Evolutionary conservation across 106 monocot genomes (phyloP).

Genomic region (Acorus calamus): DNA sequence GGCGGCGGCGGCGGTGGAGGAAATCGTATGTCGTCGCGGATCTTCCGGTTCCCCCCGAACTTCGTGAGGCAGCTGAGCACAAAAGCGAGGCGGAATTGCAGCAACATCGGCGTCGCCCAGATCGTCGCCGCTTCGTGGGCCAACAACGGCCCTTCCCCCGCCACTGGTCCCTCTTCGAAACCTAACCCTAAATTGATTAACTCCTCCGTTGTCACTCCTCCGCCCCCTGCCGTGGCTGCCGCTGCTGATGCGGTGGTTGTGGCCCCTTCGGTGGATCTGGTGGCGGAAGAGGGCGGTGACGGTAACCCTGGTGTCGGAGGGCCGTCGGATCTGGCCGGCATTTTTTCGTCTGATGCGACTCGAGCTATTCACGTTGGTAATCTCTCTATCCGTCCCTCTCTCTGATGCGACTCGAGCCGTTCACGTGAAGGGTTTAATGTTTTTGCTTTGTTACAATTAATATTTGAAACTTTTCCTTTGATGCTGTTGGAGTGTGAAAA

Average conservation of each 20-base stretch:
- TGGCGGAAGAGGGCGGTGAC: conserved; percentile 9
- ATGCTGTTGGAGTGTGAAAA: no score
- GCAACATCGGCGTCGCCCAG: conserved; percentile 98
- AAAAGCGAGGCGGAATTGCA: conserved; percentile 95
- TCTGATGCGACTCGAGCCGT: no score
- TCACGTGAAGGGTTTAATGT: no score
- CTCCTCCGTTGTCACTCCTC: neutral
- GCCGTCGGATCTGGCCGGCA: neutral
- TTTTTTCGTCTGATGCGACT: neutral
- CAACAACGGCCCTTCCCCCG: conserved; percentile 9
- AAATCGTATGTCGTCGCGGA: conserved; percentile 29
- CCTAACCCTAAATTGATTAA: no score
- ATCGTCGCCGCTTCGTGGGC: conserved; percentile 92
- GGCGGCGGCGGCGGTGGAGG: no score
- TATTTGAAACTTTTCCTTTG: no score
- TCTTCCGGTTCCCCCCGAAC: conserved; percentile 92
- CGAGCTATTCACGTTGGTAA: no score
- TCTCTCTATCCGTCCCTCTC: no score
- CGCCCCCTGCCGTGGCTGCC: conserved; percentile 9
- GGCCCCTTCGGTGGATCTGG: conserved; percentile 3
- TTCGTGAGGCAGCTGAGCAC: conserved; percentile 96
- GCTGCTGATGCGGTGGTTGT: conserved; percentile 10
- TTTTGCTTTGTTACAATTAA: no score
- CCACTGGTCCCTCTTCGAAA: neutral
- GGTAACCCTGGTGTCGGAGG: conserved; percentile 6